Percentiles rank a stretch among this genome's conserved stretches.
These are phyloP conservation scores for Exophiala sp. DNA, from an alignment of 2,329 filamentous ascomycete genomes.

Conservation along the genomic window DNA sequence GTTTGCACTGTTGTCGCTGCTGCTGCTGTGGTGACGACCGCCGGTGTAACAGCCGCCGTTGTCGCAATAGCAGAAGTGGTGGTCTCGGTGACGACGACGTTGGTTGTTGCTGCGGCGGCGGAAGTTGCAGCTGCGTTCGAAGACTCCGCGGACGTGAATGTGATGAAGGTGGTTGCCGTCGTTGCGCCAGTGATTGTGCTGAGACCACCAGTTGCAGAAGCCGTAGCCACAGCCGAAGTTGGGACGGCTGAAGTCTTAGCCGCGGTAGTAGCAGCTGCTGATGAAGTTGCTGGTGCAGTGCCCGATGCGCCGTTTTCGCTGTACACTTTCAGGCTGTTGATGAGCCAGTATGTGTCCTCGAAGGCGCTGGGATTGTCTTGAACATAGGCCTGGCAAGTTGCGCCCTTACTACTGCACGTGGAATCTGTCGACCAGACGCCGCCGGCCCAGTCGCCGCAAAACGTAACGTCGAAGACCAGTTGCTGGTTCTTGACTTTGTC, in stretches of 20 bases:
- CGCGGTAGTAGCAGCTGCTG: neutral
- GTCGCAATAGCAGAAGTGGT: neutral
- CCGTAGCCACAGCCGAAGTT: neutral
- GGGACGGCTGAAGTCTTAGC: neutral
- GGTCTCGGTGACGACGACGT: neutral
- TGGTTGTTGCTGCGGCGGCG: neutral
- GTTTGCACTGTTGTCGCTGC: neutral
- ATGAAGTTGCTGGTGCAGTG: neutral
- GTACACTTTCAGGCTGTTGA: conserved; percentile 28
- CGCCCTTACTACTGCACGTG: conserved; percentile 58
- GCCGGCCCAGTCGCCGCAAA: conserved; percentile 87
- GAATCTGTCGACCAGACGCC: conserved; percentile 58
- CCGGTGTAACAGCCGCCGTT: neutral
- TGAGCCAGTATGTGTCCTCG: conserved; percentile 54
- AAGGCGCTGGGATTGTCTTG: conserved; percentile 71
- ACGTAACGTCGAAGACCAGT: conserved; percentile 77
- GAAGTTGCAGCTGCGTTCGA: neutral
- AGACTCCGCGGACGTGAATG: neutral
- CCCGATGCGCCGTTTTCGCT: conserved; percentile 16
- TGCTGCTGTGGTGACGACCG: conserved; percentile 2
- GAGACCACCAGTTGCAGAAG: neutral
- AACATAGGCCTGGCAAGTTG: conserved; percentile 70
- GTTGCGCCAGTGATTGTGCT: neutral
- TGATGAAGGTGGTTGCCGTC: conserved; percentile 1
- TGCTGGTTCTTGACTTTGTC: conserved; percentile 67